Conservation (phyloP, 345 rosid genomes). For the Gossypium thurberi region DNA sequence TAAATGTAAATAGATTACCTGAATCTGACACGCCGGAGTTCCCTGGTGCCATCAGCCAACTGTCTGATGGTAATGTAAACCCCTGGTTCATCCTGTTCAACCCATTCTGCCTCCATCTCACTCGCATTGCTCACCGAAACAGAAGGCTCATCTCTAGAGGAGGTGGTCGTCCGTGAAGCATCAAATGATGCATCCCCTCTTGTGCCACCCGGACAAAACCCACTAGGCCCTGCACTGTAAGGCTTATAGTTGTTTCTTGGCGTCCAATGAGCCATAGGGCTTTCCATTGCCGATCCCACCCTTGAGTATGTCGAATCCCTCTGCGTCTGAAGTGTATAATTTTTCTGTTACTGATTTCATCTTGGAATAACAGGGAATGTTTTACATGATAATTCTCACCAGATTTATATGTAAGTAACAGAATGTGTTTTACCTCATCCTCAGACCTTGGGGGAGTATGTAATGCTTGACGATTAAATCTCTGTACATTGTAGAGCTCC, state of each 20-base stretch:
- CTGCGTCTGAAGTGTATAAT: constrained; percentile 18
- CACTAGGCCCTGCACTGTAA: constrained; percentile 46
- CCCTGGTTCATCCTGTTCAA: constrained; percentile 89
- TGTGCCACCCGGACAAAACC: constrained; percentile 37
- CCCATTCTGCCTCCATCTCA: constrained; percentile 85
- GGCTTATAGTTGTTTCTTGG: constrained; percentile 69
- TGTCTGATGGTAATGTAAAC: constrained; percentile 92
- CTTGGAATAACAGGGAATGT: background rate
- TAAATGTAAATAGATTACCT: constrained; percentile 37
- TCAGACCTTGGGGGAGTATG: constrained; percentile 82
- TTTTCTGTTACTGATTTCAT: background rate
- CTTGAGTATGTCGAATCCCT: constrained; percentile 82
- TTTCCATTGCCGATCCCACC: constrained; percentile 67
- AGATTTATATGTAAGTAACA: too few species aligned
- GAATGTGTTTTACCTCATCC: constrained; percentile 51
- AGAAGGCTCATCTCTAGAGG: constrained; percentile 90
- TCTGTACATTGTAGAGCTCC: constrained; percentile 96
- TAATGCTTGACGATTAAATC: constrained; percentile 91
- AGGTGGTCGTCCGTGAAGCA: constrained; percentile 69
- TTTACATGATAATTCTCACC: background rate
- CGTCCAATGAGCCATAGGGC: constrained; percentile 62
- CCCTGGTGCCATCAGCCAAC: constrained; percentile 77
- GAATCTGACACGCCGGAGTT: constrained; percentile 97
- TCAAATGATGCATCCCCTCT: constrained; percentile 51
- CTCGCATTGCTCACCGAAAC: constrained; percentile 81